Base-by-base conservation (phyloP, 2,329 filamentous ascomycete species). In the Dactylellina drechsleri region DNA sequence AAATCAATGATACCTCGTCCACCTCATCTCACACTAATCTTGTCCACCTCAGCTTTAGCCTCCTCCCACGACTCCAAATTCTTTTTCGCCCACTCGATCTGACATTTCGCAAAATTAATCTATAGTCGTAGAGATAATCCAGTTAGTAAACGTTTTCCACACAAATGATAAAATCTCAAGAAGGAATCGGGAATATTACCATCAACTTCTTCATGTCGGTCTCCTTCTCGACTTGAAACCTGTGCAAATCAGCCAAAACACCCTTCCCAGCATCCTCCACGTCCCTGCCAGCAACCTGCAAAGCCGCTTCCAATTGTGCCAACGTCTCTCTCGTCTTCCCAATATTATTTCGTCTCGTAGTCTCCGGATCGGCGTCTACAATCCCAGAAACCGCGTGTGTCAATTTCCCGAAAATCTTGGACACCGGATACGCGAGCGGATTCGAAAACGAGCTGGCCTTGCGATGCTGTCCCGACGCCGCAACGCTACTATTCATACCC, bases 341-440 rank as follows among this genome's bases (percentile, higher is more conserved):
- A 78, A 99, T 97, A 77, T 92, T 91, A 81, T 99, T 95, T 64
- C 95, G 87, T 62, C 95, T 87, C 50, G 93, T 97, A 77, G 93
- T 87, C 83, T 99, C 95, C 0, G 95, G 95, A 80, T 99, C 95
- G 49, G 96, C 92, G 81, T 99, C 95, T 0, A 95, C 94, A 79
- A 98, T 94, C 2, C 95, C 95, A 80, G 98, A 92, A 40, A 98
- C 92, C 0, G 95, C 95, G 83, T 99, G 94, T 66, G 92, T 96
- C 76, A 99, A 90, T 10, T 93, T 91, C 0, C 94, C 95, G 81
- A 99, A 98, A 61, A 99, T 92, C 83, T 94, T 97, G 0, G 93
- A 93, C 16, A 74, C 70, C 28, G 70, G 70, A 18, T 74, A 74
- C 31, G 70, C 20, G 20, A 74, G 26, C 23, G 70, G 62, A 47